Evolutionary conservation across 1,139 yeast species (phyloP).

Genomic region (Yamadazyma membranifaciens): DNA sequence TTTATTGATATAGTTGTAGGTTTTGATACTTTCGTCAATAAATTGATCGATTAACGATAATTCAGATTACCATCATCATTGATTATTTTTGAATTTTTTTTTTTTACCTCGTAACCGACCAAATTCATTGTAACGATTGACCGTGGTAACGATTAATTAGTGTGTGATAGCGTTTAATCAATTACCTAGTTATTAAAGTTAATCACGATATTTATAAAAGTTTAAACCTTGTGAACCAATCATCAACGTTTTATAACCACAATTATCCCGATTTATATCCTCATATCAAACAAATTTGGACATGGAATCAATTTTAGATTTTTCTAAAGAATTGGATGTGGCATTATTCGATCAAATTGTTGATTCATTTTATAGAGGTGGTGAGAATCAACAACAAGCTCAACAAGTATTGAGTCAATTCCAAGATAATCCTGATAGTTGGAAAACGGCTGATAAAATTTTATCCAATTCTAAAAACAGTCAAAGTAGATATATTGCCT

Average conservation of each 20-base stretch:
- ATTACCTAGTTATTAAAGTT: too few species aligned
- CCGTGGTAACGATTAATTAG: too few species aligned
- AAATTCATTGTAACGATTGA: too few species aligned
- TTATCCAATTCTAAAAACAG: constrained; percentile 75
- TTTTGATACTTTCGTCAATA: too few species aligned
- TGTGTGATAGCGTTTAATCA: too few species aligned
- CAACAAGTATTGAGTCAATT: constrained; percentile 81
- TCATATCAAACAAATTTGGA: too few species aligned
- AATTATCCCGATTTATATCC: neutral
- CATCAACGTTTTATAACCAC: too few species aligned
- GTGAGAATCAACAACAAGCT: constrained; percentile 78
- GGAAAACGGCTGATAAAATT: constrained; percentile 93
- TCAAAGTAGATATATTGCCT: constrained; percentile 89
- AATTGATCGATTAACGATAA: neutral
- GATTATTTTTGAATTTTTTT: too few species aligned
- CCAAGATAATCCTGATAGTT: constrained; percentile 92
- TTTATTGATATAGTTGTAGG: too few species aligned
- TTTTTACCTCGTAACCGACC: too few species aligned
- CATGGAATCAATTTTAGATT: constrained; percentile 90
- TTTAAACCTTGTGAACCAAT: too few species aligned
- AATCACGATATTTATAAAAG: too few species aligned
- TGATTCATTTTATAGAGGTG: constrained; percentile 83
- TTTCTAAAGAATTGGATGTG: constrained; percentile 80
- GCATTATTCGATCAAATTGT: constrained; percentile 79
- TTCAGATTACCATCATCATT: neutral